These are phyloP conservation scores for Santalum album DNA, from an alignment of 164 flowering plant genomes.

Conservation along the genomic window DNA sequence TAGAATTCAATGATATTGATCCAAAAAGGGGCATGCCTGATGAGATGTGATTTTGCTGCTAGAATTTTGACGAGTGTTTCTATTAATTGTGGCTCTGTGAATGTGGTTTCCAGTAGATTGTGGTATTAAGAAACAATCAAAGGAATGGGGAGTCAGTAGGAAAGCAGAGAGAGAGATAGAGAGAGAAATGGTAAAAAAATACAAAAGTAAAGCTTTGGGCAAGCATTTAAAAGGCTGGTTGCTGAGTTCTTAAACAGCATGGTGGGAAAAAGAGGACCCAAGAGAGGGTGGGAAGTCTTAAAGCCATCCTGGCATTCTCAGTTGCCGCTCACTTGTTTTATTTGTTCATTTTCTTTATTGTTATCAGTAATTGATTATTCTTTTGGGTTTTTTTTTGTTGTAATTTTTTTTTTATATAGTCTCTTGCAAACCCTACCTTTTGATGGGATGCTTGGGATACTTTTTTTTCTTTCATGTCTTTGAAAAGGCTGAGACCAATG, in stretches of 20 bases:
- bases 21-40: constrained; percentile 7
- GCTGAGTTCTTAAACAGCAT: constrained; percentile 1
- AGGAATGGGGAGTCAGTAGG: constrained; percentile 1
- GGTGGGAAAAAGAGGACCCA: constrained; percentile 7
- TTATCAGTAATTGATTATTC: neutral
- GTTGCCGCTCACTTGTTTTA: neutral
- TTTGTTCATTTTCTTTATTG: neutral
- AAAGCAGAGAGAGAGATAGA: neutral
- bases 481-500: constrained; percentile 12
- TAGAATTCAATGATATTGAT: constrained; percentile 17
- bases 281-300: constrained; percentile 2
- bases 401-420: too few relatives aligned
- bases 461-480: constrained; percentile 13
- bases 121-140: constrained; percentile 1
- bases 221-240: constrained; percentile 11
- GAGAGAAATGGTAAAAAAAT: neutral
- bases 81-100: neutral
- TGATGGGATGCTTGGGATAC: constrained; percentile 27
- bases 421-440: constrained; percentile 23
- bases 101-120: constrained; percentile 8
- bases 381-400: neutral
- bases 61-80: neutral
- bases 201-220: constrained; percentile 6
- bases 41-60: constrained; percentile 8
- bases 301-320: neutral